Evolutionary conservation across 1,139 yeast genomes (phyloP), one percentile per base, ranked within the genome.

Genomic region (Debaryomyces udenii): DNA sequence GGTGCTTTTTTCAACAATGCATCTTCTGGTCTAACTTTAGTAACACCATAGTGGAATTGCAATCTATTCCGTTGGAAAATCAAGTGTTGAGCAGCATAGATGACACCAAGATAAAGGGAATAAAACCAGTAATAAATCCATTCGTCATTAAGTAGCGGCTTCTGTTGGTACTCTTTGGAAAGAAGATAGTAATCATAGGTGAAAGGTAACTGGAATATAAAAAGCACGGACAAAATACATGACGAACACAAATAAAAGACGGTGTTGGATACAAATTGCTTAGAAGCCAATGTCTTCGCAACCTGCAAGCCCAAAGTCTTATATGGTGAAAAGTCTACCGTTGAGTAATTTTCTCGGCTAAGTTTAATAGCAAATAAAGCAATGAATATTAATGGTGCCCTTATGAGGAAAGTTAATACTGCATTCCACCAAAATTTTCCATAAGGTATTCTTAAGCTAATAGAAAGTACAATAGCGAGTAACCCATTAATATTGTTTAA

Each of bases 21-120:
- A 52, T 52, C 50, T 30, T 70, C 64, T 2, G 82, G 83, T 10
- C 65, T 68, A 9, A 57, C 50, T 44, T 74, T 64, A 36, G 65
- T 64, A 9, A 66, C 64, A 2, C 82, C 81, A 44, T 67, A 68
- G 39, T 62, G 57, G 59, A 86, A 79, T 2, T 64, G 59, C 38
- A 89, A 64, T 44, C 79, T 70, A 58, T 85, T 87, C 50, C 81
- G 70, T 57, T 85, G 90, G 46, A 76, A 70, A 0, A 78, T 55
- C 23, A 79, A 52, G 52, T 81, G 89, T 45, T 77, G 78, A 2
- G 71, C 47, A 4, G 84, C 58, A 55, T 85, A 86, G 7, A 73
- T 41, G 0, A 72, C 32, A 0, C 84, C 79, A n/a, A 56, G 37
- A 31, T 54, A 53, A 6, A 72, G 52, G 2, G 70, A 54, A 41